Evolutionary conservation across 441 rosid genomes (phyloP).

Genomic region (Sinapis alba): DNA sequence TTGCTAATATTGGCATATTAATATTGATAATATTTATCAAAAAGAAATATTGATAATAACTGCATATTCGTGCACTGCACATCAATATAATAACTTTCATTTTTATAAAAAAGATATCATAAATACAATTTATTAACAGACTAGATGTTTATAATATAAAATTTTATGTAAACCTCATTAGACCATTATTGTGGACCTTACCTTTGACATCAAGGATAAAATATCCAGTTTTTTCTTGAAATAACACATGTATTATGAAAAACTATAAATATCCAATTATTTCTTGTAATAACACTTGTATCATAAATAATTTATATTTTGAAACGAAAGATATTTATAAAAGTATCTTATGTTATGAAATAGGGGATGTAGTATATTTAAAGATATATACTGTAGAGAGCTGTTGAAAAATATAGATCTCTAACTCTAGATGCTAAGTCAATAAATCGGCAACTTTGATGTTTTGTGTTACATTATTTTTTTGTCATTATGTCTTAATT

Average conservation of each 20-base stretch:
- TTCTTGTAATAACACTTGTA: neutral
- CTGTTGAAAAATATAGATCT: neutral
- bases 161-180: neutral
- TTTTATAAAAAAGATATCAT: neutral
- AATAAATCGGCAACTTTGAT: neutral
- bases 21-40: neutral
- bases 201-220: neutral
- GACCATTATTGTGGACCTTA: neutral
- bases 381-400: neutral
- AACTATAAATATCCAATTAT: neutral
- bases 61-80: conserved; percentile 3
- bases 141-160: neutral
- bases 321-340: neutral
- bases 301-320: neutral
- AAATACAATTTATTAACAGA: neutral
- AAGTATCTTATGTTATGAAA: neutral
- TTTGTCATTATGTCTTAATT: neutral
- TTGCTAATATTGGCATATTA: conserved; percentile 12
- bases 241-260: no score
- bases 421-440: neutral
- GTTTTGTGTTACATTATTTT: neutral
- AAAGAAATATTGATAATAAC: neutral
- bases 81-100: neutral
- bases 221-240: neutral
- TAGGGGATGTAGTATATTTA: neutral